phyloP scores from a whole-genome alignment of 202 grass and related monocot species.

The Digitaria exilis region DNA sequence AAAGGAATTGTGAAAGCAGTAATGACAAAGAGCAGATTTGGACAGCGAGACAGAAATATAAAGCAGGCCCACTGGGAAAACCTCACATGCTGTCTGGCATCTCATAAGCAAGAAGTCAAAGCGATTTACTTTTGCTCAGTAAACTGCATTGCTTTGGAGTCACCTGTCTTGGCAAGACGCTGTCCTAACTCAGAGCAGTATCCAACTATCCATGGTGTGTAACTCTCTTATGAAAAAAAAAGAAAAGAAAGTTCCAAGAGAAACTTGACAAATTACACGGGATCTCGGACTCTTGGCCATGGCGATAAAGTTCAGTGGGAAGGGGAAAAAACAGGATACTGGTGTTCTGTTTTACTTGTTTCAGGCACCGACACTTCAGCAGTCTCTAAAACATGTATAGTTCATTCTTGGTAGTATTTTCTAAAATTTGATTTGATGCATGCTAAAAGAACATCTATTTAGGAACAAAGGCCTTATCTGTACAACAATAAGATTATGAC shows the following conservation, averaged over 20 bases:
- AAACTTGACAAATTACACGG: conserved; percentile 22
- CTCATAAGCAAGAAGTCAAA: conserved; percentile 60
- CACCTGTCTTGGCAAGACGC: conserved; percentile 28
- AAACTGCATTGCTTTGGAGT: conserved; percentile 35
- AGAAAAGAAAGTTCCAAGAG: background rate
- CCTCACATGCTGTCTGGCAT: conserved; percentile 54
- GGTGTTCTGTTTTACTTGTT: conserved; percentile 14
- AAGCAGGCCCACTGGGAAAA: conserved; percentile 42
- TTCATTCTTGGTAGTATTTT: background rate
- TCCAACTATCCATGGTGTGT: background rate
- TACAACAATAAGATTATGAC: background rate
- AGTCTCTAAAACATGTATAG: background rate
- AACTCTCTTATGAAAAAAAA: background rate
- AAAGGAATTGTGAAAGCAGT: conserved; percentile 30
- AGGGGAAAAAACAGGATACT: background rate
- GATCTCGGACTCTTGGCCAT: background rate
- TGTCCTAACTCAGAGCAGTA: conserved; percentile 31
- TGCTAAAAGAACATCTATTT: background rate
- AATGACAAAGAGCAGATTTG: conserved; percentile 52
- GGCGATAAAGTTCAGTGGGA: background rate
- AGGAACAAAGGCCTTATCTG: background rate
- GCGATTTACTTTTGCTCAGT: conserved; percentile 56
- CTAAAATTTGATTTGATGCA: background rate
- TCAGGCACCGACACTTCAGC: background rate
- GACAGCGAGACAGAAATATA: conserved; percentile 47